Base-by-base conservation (phyloP, 2,329 filamentous ascomycete genomes). In the Neocatenulostroma microsporum region DNA sequence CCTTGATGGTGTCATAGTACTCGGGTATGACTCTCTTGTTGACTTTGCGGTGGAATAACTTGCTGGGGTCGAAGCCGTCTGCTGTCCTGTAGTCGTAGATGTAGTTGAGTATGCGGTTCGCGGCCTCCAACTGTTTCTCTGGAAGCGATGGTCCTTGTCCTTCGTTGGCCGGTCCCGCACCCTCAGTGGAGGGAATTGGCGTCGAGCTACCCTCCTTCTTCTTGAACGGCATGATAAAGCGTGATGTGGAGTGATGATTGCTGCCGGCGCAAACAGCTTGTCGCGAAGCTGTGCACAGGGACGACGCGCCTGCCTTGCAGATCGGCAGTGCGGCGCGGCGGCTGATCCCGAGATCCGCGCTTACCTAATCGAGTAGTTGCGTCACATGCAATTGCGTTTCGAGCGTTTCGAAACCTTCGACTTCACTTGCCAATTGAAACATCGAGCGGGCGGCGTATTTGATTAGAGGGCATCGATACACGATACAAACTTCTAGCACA, bases 1-100 rank as follows among this genome's bases (percentile, higher is more conserved):
- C 84, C 56, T 93, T 85, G 62, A 98, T 98, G 36, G 96, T 80
- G 43, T 94, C 86, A 64, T 95, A 94, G 58, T 98, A 98, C 56
- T 95, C 87, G 10, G 89, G 89, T 8, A 95, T 70, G 33, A 80
- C 70, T 53, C 89, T 83, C 67, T 88, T 87, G 62, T 94, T 95
- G 28, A 94, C 85, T 50, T 94, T 84, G 54, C 89, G 85, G 62
- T 95, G 88, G 64, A 98, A 98, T 15, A 86, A 74, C 38, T 78
- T 76, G 13, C 87, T 84, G 24, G 94, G 77, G 53, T 94, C 83
- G 57, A 89, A 78, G 47, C 80, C 78, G 56, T 88, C 80, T 44
- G 70, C 61, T 50, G 83, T 82, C 49, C 82, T 73, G 55, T 83
- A 77, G 36, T 73, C 72, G 60, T 86, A 86, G 31, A 94, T 73